These are phyloP conservation scores for Neopestalotiopsis sp. DNA, from an alignment of 2,329 filamentous ascomycete species.

Conservation along the genomic window DNA sequence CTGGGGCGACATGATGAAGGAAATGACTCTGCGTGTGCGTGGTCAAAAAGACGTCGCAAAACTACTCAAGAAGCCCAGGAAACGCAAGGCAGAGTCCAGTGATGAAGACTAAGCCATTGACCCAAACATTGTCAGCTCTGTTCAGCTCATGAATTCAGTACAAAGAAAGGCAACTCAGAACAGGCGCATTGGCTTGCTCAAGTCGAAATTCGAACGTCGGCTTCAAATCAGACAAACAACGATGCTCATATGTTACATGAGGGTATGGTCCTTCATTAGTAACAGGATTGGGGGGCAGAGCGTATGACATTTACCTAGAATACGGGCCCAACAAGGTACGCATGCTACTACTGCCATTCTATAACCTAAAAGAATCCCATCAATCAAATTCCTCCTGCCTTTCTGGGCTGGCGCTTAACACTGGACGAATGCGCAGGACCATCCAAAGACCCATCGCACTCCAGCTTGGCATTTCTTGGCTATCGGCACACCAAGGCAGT, in stretches of 20 bases:
- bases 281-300: neutral
- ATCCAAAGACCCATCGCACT: neutral
- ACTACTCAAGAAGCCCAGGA: slow-evolving; percentile 62
- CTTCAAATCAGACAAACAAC: no score
- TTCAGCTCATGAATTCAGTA: neutral
- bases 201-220: no score
- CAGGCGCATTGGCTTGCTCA: no score
- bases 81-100: slow-evolving; percentile 26
- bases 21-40: slow-evolving; percentile 75
- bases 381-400: neutral
- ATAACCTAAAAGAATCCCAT: neutral
- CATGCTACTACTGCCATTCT: neutral
- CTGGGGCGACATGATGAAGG: slow-evolving; percentile 84
- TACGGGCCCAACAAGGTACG: no score
- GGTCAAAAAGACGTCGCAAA: slow-evolving; percentile 73
- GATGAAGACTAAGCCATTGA: neutral
- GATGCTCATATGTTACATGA: no score
- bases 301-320: neutral
- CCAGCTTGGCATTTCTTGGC: slow-evolving; percentile 15
- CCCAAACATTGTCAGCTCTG: neutral
- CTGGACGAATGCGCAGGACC: neutral
- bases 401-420: neutral
- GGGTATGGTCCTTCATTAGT: neutral
- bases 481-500: neutral
- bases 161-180: no score